Evolutionary conservation across 495 filamentous ascomycete genomes (phyloP), one percentile per base, ranked within the genome.

Genomic region (Talaromyces thailandensis): DNA sequence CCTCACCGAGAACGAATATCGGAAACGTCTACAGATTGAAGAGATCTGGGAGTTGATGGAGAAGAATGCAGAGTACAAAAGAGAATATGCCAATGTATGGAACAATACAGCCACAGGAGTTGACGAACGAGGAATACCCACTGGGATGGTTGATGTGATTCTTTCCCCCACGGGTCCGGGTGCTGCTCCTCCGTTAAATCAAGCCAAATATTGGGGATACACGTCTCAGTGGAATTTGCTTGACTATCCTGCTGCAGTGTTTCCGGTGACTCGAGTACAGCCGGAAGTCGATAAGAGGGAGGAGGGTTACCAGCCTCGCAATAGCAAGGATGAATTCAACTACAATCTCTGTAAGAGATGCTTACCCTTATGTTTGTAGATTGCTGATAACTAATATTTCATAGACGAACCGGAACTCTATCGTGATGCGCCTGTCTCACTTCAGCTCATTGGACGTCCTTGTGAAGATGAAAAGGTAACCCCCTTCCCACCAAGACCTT

Each of bases 141-240:
- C 21, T 6, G 55, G 55, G 4, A 57, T 65, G 25, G 75, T 87
- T 2, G 87, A 90, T 73, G 83, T 82, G 0, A 79, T 90, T 52
- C 70, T 90, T 1, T 83, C 76, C 64, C 84, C 86, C 1, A 80
- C 72, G 3, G 79, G 74, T 0, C 82, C 82, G 1, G 76, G 84
- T 21, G 74, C 76, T 0, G 83, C 86, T 6, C 78, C 81, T 6
- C 74, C 70, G 60, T 75, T 82, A 35, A 76, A 79, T 31, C 77
- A 74, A 3, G 69, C 78, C 1, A 75, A 73, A 21, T 86, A 84
- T 65, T 86, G 84, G 85, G 75, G 76, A 1, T 90, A 88, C 60
- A 86, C 83, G 0, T 66, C 73, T 2, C 79, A 83, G 62, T 89
- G 85, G 85, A 88, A 89, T 66, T 60, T 87, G 35, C 70, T 88